Evolutionary conservation across 805 yeast species (phyloP).

Genomic region (Diddensiella santjacobensis): DNA sequence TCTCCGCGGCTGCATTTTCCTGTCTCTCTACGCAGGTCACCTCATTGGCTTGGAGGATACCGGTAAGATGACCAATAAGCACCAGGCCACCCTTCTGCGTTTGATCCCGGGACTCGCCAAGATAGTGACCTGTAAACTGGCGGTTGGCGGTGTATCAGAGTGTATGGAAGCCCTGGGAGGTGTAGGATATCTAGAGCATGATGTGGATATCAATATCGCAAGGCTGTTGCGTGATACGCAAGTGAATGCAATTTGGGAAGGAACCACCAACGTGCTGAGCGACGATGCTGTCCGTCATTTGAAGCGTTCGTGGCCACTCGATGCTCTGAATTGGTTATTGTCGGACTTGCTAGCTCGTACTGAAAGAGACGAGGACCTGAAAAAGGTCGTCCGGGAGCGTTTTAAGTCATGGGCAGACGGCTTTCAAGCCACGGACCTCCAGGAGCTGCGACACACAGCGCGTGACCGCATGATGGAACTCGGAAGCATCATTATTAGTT

Average conservation of each 20-base stretch:
- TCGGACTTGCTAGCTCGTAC: neutral
- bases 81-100: conserved; percentile 24
- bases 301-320: conserved; percentile 9
- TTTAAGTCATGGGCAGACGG: conserved; percentile 7
- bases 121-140: conserved; percentile 25
- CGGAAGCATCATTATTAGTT: conserved; percentile 11
- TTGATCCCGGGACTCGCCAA: conserved; percentile 30
- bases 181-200: conserved; percentile 32
- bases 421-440: conserved; percentile 6
- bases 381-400: neutral
- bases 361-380: neutral
- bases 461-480: conserved; percentile 10
- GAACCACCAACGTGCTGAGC: conserved; percentile 32
- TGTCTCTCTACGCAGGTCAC: conserved; percentile 24
- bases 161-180: conserved; percentile 36
- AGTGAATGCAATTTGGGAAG: conserved; percentile 34
- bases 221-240: conserved; percentile 30
- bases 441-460: conserved; percentile 7
- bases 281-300: conserved; percentile 27
- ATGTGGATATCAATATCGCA: conserved; percentile 29
- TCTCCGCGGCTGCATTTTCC: conserved; percentile 23
- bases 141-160: conserved; percentile 29
- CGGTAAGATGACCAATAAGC: conserved; percentile 9
- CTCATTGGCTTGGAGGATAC: conserved; percentile 28
- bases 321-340: neutral